Conservation (phyloP, 2,329 filamentous ascomycete genomes). For the Elsinoe arachidis region DNA sequence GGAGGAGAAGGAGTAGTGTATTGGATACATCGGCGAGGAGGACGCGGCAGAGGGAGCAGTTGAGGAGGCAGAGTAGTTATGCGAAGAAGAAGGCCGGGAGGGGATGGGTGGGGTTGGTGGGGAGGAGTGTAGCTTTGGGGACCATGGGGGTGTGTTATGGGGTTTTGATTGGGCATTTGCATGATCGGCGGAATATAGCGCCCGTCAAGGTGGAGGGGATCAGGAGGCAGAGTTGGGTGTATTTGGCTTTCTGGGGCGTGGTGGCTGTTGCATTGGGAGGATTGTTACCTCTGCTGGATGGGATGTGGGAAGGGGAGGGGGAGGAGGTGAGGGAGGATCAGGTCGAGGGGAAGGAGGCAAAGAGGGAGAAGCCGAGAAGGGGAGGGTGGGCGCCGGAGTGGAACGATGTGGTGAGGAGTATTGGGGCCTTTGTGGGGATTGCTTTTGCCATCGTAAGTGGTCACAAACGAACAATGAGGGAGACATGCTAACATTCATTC, state of each 20-base stretch:
- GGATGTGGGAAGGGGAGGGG: constrained; percentile 54
- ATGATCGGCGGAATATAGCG: constrained; percentile 57
- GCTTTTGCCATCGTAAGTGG: constrained; percentile 73
- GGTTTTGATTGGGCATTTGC: constrained; percentile 68
- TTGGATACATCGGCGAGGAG: constrained; percentile 14
- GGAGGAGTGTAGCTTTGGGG: constrained; percentile 52
- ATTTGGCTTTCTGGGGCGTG: constrained; percentile 72
- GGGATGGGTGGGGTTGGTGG: constrained; percentile 37
- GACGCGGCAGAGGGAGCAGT: neutral
- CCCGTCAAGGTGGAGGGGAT: constrained; percentile 53
- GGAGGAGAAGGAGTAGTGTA: constrained; percentile 14
- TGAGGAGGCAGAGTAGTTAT: constrained; percentile 3
- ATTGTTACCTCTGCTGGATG: constrained; percentile 76
- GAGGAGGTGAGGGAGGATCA: constrained; percentile 28
- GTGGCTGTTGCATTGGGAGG: constrained; percentile 70
- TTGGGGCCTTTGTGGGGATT: constrained; percentile 64
- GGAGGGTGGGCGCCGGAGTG: constrained; percentile 51
- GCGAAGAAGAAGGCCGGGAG: constrained; percentile 19
- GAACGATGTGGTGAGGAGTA: constrained; percentile 61
- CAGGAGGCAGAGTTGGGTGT: constrained; percentile 51
- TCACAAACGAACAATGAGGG: constrained; percentile 2
- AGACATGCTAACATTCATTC: constrained; percentile 13
- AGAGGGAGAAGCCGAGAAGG: constrained; percentile 14
- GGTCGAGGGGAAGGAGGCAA: constrained; percentile 13
- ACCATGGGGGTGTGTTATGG: constrained; percentile 76